Percentiles rank a stretch among this genome's conserved stretches.
These are phyloP conservation scores for Cymbopogon citratus DNA, from an alignment of 176 grass and related monocot genomes.

Conservation along the genomic window DNA sequence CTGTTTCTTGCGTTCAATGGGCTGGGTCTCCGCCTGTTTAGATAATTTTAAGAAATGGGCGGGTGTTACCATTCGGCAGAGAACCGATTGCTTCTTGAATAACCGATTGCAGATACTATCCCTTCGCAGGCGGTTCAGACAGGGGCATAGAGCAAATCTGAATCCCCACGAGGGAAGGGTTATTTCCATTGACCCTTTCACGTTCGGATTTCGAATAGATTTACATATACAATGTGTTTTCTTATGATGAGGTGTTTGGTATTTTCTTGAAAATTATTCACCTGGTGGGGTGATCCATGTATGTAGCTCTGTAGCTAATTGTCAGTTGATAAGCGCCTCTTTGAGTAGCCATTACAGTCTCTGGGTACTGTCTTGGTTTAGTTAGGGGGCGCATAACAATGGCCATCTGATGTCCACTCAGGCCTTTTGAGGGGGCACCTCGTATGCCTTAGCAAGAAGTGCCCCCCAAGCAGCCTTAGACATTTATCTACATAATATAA, in stretches of 20 bases:
- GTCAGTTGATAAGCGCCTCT: conserved; percentile 16
- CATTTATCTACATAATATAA: background rate
- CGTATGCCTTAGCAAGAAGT: background rate
- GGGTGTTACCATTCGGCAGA: background rate
- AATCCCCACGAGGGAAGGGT: background rate
- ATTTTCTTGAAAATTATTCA: background rate
- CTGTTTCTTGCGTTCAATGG: background rate
- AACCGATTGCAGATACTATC: conserved; percentile 23
- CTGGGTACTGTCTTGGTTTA: conserved; percentile 39
- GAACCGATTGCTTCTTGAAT: conserved; percentile 39
- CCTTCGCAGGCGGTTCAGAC: conserved; percentile 38
- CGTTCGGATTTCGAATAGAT: conserved; percentile 8
- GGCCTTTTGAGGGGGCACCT: conserved; percentile 32
- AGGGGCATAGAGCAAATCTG: conserved; percentile 42
- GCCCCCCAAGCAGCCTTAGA: conserved; percentile 1
- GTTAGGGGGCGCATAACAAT: conserved; percentile 43
- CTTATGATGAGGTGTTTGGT: background rate
- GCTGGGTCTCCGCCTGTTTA: background rate
- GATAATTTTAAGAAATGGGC: background rate
- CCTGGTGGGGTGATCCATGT: background rate
- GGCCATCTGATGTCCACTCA: background rate
- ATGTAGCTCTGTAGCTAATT: background rate
- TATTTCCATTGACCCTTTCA: background rate
- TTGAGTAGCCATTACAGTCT: conserved; percentile 40
- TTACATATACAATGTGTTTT: background rate